A percentile compares a stretch with the other conserved stretches of the same genome.
Evolutionary conservation across 148 eudicot species (phyloP).

Genomic region (Nepenthes mirabilis): DNA sequence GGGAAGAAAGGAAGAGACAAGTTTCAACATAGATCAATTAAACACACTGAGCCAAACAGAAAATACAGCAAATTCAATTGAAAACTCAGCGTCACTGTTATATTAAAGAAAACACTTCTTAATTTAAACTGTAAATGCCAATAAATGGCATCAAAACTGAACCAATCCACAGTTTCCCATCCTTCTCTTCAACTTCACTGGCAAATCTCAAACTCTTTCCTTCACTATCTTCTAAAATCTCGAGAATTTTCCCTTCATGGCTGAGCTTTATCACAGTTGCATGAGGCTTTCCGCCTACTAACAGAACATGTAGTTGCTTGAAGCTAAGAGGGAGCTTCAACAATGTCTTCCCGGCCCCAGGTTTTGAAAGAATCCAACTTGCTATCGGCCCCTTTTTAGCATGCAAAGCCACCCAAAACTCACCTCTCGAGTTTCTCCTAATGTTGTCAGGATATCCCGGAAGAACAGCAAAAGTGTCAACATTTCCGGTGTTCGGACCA

Average conservation of each 20-base stretch:
- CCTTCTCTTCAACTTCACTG: constrained; percentile 65
- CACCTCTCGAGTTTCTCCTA: constrained; percentile 40
- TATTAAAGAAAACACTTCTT: background rate
- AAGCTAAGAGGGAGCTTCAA: constrained; percentile 36
- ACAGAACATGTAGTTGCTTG: constrained; percentile 40
- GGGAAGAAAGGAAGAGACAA: too few species aligned
- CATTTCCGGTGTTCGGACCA: constrained; percentile 45
- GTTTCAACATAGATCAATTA: too few species aligned
- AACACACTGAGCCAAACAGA: too few species aligned
- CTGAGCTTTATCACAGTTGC: constrained; percentile 46
- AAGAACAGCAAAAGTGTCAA: constrained; percentile 41
- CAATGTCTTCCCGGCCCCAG: constrained; percentile 41
- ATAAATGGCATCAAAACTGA: constrained; percentile 56
- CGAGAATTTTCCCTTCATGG: constrained; percentile 30
- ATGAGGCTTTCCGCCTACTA: constrained; percentile 48
- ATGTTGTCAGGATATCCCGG: constrained; percentile 64
- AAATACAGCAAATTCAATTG: too few species aligned
- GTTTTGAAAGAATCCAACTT: constrained; percentile 32
- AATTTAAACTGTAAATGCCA: constrained; percentile 35
- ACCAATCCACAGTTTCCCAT: constrained; percentile 69
- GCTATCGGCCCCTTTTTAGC: constrained; percentile 35
- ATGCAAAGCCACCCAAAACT: constrained; percentile 79
- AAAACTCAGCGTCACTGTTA: too few species aligned
- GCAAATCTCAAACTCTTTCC: constrained; percentile 49
- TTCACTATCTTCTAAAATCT: constrained; percentile 48